phyloP scores from a whole-genome alignment of 257 asterid genomes.

The Penstemon newberryi region DNA sequence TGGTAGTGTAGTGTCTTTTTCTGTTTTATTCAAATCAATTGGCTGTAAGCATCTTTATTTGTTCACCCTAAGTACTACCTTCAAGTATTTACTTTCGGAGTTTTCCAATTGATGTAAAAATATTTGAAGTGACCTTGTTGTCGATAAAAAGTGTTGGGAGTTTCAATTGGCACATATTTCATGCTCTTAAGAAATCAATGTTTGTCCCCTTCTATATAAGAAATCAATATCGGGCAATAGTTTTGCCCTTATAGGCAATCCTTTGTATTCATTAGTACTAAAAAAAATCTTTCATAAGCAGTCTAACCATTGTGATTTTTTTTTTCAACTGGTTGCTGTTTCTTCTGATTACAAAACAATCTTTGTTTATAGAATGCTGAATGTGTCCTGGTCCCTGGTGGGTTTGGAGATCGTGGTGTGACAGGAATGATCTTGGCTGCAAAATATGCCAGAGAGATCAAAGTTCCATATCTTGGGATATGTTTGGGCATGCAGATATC shows the following conservation, averaged over 20 bases:
- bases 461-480: conserved; percentile 87
- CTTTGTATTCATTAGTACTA: no score
- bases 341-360: conserved; percentile 17
- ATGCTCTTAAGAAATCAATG: neutral
- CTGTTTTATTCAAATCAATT: no score
- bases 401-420: conserved; percentile 98
- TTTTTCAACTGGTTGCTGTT: conserved; percentile 9
- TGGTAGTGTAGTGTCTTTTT: neutral
- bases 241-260: neutral
- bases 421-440: conserved; percentile 98
- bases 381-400: conserved; percentile 97
- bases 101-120: neutral
- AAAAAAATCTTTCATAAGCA: neutral
- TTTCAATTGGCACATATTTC: neutral
- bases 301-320: neutral
- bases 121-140: neutral
- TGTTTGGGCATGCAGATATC: conserved; percentile 99
- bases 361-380: conserved; percentile 64
- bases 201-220: neutral
- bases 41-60: neutral
- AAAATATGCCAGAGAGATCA: conserved; percentile 85
- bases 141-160: neutral
- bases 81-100: neutral
- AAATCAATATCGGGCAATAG: neutral
- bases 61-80: neutral